phyloP scores from a whole-genome alignment of 176 grass and related monocot species.

The Aegilops sharonensis region DNA sequence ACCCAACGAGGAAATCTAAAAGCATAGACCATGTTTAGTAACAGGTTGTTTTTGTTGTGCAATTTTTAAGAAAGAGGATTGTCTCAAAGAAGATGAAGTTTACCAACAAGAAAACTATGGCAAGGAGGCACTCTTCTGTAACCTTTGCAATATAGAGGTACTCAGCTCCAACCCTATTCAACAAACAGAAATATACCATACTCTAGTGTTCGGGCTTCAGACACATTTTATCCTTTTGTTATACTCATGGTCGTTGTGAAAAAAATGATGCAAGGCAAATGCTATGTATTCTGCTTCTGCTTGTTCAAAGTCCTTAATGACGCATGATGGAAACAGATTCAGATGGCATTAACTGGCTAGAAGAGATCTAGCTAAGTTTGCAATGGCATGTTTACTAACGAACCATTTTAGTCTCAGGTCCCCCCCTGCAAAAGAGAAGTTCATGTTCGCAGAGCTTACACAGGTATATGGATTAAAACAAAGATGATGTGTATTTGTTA shows the following conservation, averaged over 20 bases:
- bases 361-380: no score
- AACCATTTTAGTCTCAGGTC: no score
- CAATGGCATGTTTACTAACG: no score
- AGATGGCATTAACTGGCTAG: no score
- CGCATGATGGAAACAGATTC: no score
- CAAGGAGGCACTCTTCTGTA: conserved; percentile 93
- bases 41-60: conserved; percentile 58
- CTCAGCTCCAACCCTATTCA: neutral
- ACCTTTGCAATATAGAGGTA: conserved; percentile 92
- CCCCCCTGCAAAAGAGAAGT: no score
- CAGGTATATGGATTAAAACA: no score
- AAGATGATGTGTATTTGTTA: no score
- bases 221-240: conserved; percentile 19
- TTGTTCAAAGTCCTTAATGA: no score
- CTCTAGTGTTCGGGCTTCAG: neutral
- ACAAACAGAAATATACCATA: neutral
- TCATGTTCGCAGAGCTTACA: no score
- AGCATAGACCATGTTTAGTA: conserved; percentile 57
- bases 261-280: conserved; percentile 7
- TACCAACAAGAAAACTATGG: conserved; percentile 59
- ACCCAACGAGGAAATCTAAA: conserved; percentile 8
- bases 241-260: conserved; percentile 2
- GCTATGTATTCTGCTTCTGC: neutral
- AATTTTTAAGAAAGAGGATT: conserved; percentile 79
- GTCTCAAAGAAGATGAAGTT: conserved; percentile 61